phyloP scores from a whole-genome alignment of 345 rosid genomes.

The Salix suchowensis region DNA sequence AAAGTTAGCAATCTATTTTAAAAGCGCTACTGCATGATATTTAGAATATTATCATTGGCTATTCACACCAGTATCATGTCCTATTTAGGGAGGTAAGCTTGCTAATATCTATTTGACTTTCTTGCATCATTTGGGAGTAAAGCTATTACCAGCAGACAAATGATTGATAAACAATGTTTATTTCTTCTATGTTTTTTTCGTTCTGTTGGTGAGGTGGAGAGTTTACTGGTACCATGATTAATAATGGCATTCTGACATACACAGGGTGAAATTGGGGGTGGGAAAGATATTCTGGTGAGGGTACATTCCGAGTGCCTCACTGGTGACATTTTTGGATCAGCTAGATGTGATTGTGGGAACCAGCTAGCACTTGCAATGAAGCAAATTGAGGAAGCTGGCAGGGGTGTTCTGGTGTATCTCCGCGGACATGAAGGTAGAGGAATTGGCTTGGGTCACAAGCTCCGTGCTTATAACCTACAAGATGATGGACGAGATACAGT shows the following conservation, averaged over 20 bases:
- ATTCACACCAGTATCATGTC: not conserved
- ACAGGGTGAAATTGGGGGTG: slow-evolving; percentile 73
- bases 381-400: slow-evolving; percentile 66
- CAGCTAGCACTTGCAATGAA: slow-evolving; percentile 78
- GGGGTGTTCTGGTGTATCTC: slow-evolving; percentile 70
- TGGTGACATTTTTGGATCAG: slow-evolving; percentile 78
- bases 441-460: slow-evolving; percentile 85
- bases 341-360: slow-evolving; percentile 72
- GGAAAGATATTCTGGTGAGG: slow-evolving; percentile 70
- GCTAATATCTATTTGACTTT: not conserved
- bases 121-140: not conserved
- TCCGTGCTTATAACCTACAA: slow-evolving; percentile 82
- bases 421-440: slow-evolving; percentile 97
- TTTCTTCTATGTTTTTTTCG: not conserved
- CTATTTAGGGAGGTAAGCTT: not conserved
- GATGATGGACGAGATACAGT: slow-evolving; percentile 83
- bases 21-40: not conserved
- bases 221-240: not conserved
- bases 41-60: not conserved
- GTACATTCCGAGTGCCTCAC: slow-evolving; percentile 78
- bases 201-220: not conserved
- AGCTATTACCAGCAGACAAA: not conserved
- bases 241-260: not conserved
- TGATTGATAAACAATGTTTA: not conserved
- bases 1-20: not conserved